phyloP scores from a whole-genome alignment of 352 stramenopile genomes.

The Phytophthora tubulina region DNA sequence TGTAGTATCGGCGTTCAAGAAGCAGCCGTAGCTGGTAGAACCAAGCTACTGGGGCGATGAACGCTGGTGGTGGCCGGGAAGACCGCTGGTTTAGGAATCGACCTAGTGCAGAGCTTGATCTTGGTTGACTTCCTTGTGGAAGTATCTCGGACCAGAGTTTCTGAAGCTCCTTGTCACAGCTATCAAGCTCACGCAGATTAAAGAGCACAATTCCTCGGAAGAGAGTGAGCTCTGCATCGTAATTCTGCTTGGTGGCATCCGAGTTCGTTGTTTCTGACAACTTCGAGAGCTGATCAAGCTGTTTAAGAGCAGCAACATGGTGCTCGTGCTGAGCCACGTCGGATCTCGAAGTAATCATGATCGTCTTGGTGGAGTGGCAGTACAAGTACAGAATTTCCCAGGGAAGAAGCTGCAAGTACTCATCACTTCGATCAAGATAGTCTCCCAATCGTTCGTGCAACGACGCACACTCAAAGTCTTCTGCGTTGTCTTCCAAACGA shows the following conservation, averaged over 20 bases:
- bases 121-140: conserved; percentile 13
- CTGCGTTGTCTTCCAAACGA: conserved; percentile 16
- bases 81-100: conserved; percentile 17
- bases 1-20: conserved; percentile 35
- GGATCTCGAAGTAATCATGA: conserved; percentile 1
- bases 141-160: conserved; percentile 37
- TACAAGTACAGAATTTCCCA: conserved; percentile 56
- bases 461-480: conserved; percentile 43
- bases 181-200: conserved; percentile 38
- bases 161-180: conserved; percentile 33
- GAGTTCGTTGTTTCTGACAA: not conserved
- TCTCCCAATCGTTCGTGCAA: conserved; percentile 40
- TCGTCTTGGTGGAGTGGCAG: conserved; percentile 34
- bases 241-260: not conserved
- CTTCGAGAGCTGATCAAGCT: conserved; percentile 19
- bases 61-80: conserved; percentile 25
- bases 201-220: conserved; percentile 49
- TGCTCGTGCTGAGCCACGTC: conserved; percentile 10
- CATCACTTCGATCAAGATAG: conserved; percentile 40
- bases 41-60: conserved; percentile 46
- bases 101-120: conserved; percentile 19
- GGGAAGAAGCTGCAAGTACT: conserved; percentile 44
- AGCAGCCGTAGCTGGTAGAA: conserved; percentile 50
- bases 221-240: conserved; percentile 42
- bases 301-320: conserved; percentile 25